Conservation (phyloP, 176 grass and related monocot species). For the Eleusine indica region DNA sequence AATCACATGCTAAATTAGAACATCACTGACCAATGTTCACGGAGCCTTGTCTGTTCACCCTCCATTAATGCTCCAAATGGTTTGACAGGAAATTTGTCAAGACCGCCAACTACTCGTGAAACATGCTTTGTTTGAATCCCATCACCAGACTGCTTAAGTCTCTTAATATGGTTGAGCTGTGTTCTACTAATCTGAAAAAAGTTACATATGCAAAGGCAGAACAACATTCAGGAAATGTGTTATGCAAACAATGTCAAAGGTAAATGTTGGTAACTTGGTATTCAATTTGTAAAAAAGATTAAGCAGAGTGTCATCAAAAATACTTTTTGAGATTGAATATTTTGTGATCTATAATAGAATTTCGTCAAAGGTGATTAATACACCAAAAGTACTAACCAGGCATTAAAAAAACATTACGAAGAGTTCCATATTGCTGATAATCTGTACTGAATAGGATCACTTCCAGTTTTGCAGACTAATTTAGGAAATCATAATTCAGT, state of each 20-base stretch:
- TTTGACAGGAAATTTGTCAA: conserved; percentile 54
- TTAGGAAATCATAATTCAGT: background rate
- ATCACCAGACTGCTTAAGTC: conserved; percentile 61
- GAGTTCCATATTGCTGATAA: conserved; percentile 1
- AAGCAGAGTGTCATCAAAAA: background rate
- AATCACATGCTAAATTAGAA: conserved; percentile 2
- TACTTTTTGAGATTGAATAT: background rate
- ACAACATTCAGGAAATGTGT: background rate
- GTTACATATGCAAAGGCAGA: conserved; percentile 14
- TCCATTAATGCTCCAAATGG: conserved; percentile 52
- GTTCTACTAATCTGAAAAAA: conserved; percentile 58
- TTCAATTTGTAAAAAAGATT: background rate
- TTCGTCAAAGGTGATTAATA: background rate
- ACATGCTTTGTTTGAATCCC: conserved; percentile 61
- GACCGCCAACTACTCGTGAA: conserved; percentile 54
- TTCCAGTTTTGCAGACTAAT: conserved; percentile 6
- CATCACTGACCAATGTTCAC: conserved; percentile 51
- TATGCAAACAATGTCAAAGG: background rate
- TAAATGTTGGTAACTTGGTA: background rate
- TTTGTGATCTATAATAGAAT: background rate
- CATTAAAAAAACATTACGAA: background rate
- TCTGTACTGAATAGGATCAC: background rate
- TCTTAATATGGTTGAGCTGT: conserved; percentile 58
- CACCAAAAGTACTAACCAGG: conserved; percentile 7
- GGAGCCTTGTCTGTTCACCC: conserved; percentile 46